Percentiles rank a stretch among this genome's conserved stretches.
phyloP scores from a whole-genome alignment of 106 monocot genomes.

The Agapanthus africanus region DNA sequence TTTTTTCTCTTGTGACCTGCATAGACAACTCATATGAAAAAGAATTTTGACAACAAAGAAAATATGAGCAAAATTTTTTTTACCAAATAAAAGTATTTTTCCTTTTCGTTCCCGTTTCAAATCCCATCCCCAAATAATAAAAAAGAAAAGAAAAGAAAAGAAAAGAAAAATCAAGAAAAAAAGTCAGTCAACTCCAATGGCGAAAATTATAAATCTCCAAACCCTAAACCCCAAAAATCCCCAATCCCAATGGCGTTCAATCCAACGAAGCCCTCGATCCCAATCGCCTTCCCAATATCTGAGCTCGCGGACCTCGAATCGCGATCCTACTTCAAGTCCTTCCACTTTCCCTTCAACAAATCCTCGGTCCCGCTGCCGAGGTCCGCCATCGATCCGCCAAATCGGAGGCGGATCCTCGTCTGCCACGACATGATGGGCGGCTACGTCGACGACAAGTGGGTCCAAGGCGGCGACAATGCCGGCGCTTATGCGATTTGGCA shows the following conservation, averaged over 20 bases:
- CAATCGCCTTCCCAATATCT: constrained; percentile 81
- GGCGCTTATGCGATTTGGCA: constrained; percentile 88
- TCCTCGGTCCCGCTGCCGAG: constrained; percentile 53
- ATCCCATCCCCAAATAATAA: too few relatives aligned
- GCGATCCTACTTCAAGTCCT: constrained; percentile 51
- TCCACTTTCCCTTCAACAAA: constrained; percentile 80
- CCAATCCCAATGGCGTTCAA: constrained; percentile 6
- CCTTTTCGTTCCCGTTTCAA: too few relatives aligned
- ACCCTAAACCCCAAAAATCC: not conserved
- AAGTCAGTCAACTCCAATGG: too few relatives aligned
- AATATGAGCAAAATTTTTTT: too few relatives aligned
- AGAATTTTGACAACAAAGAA: too few relatives aligned
- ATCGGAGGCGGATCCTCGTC: constrained; percentile 64
- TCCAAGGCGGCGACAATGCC: constrained; percentile 74
- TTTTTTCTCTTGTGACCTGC: too few relatives aligned
- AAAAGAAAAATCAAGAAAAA: too few relatives aligned
- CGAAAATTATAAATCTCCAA: too few relatives aligned
- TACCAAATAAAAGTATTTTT: too few relatives aligned
- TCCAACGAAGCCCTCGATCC: constrained; percentile 45
- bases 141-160: too few relatives aligned
- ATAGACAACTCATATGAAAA: too few relatives aligned
- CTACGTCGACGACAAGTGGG: constrained; percentile 71
- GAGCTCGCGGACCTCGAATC: constrained; percentile 45
- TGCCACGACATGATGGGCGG: constrained; percentile 96
- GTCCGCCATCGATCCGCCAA: constrained; percentile 18